These are phyloP conservation scores for Solanum hybrid DNA, from an alignment of 305 asterid genomes.

Conservation along the genomic window DNA sequence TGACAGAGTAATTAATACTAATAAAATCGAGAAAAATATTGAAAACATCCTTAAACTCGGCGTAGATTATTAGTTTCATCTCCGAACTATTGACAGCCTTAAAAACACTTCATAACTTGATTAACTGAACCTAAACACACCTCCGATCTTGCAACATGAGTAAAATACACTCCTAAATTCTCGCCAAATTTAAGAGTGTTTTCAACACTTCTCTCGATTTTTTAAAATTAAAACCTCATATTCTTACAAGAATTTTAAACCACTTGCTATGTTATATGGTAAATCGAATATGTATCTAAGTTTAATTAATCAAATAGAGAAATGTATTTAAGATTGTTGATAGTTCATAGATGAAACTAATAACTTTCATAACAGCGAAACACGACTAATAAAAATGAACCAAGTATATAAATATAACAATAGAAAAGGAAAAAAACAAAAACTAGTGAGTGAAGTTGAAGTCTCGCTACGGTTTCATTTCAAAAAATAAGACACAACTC, in stretches of 20 bases:
- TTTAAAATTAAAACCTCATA: too few relatives aligned
- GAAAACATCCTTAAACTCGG: not conserved
- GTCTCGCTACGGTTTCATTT: conserved; percentile 13
- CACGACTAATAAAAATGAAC: accelerated
- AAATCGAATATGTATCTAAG: not conserved
- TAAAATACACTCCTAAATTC: not conserved
- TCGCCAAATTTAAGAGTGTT: too few relatives aligned
- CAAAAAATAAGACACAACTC: conserved; percentile 16
- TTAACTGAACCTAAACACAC: not conserved
- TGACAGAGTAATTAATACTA: not conserved
- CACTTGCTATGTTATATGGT: not conserved
- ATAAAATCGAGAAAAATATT: accelerated
- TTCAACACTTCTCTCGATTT: not conserved
- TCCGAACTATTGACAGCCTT: not conserved
- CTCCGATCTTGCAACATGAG: too few relatives aligned
- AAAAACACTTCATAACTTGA: not conserved
- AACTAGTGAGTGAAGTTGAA: conserved; percentile 10
- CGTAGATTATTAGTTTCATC: too few relatives aligned
- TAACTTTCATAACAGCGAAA: too few relatives aligned
- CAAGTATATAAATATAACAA: too few relatives aligned
- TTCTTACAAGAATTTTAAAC: too few relatives aligned
- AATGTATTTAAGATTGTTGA: too few relatives aligned
- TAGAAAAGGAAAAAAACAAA: not conserved
- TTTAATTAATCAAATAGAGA: too few relatives aligned
- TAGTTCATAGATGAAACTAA: accelerated